Evolutionary conservation across 2,329 filamentous ascomycete species (phyloP), one percentile per base, ranked within the genome.

Genomic region (Cladosporium halotolerans): DNA sequence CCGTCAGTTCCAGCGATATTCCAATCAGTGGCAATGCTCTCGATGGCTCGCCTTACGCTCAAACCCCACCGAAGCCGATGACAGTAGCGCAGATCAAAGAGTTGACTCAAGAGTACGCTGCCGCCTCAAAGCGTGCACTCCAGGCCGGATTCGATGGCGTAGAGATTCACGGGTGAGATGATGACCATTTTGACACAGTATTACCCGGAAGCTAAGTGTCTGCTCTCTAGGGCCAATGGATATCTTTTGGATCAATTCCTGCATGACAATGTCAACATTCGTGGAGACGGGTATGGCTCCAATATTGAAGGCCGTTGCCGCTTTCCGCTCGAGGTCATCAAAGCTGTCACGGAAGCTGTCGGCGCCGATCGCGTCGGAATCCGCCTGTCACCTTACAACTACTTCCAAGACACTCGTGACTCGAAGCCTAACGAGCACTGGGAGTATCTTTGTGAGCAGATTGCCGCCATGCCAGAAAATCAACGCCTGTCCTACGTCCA

Each of bases 211-310:
- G 9, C 34, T 10, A 10, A 13, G 34, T 13, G 11, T 38, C 11
- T 13, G 1, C 13, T 10, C 34, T 10, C 18, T 18, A 52, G 70
- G 59, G 63, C 57, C 6, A 60, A 59, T 36, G 57, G 61, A 16
- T 88, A 88, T 61, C 73, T 89, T 1, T 63, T 85, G 3, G 76
- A 77, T 53, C 76, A 83, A 60, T 89, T 88, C 64, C 68, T 86
- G n/a, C 83, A 79, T 55, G 75, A 78, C 53, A 75, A 68, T 10
- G 70, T 72, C 60, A 83, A 83, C 64, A 69, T 71, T 33, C 72
- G 80, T 8, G 79, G 68, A 1, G 76, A 77, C 43, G 60, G 41
- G 46, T 76, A 67, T 63, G 75, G 65, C 2, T 74, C 74, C 3
- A 69, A 66, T 9, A 62, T 75, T 8, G 69, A 73, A 66, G 75